Evolutionary conservation across 148 eudicot species (phyloP), one percentile per base, ranked within the genome.

Genomic region (Vaccinium vitisidaea): DNA sequence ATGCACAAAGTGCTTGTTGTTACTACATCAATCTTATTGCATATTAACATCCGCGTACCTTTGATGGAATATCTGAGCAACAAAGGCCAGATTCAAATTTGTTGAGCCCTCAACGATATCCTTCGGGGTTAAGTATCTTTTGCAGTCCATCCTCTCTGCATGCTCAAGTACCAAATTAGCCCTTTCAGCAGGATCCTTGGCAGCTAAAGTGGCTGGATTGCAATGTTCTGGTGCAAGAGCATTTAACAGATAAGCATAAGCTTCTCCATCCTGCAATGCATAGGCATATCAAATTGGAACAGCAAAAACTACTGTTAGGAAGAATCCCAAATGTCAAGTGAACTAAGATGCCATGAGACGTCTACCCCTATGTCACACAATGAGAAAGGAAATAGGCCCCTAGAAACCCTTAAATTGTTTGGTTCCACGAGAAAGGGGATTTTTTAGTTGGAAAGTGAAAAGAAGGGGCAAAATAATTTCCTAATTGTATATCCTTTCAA

Each of bases 21-120:
- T 43, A 43, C 46, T 43, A 43, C 74, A 30, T 30, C 25, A 12
- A 67, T 5, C 32, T 67, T 3, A 69, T 30, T 69, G 36, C 74
- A 30, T 30, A 69, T 30, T 69, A 69, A 30, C 39, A 69, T 30
- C 43, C 18, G 52, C 11, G 70, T 16, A 80, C 98, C 96, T 92
- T 84, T 95, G 89, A 19, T 95, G 98, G 86, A 95, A 95, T 75
- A 95, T 95, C 76, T 95, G 94, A 53, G 98, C 98, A 87, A 95
- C 98, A 82, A 95, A 95, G 16, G 97, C 92, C 83, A 95, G 91
- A 91, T 95, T 95, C 52, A 95, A 82, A 83, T 95, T 95, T 74
- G 97, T 65, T 21, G 95, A 93, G 77, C 98, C 98, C 65, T 95
- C 98, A 21, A 90, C 93, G 8, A 95, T 95, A 86, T 95, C 98